phyloP scores from a whole-genome alignment of 805 yeast genomes.

The Phaffomyces thermotolerans region DNA sequence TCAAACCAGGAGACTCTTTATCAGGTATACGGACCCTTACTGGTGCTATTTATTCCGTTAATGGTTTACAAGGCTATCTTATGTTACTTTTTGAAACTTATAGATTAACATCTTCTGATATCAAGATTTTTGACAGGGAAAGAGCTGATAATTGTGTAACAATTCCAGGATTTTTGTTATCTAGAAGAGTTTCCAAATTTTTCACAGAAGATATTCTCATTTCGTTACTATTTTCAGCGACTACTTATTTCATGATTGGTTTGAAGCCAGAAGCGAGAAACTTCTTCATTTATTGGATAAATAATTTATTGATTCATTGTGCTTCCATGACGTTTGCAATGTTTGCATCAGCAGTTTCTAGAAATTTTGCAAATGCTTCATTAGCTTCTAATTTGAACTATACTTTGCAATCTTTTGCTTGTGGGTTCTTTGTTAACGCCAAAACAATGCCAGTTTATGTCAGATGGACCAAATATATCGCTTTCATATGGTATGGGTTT shows the following conservation, averaged over 20 bases:
- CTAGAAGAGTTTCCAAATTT: conserved; percentile 62
- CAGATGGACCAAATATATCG: conserved; percentile 72
- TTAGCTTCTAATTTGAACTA: conserved; percentile 20
- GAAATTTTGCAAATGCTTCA: conserved; percentile 21
- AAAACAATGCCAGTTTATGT: conserved; percentile 76
- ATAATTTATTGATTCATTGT: conserved; percentile 48
- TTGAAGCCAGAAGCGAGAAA: conserved; percentile 37
- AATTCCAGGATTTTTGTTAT: conserved; percentile 56
- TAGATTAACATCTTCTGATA: conserved; percentile 47
- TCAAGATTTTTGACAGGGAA: conserved; percentile 61
- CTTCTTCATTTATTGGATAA: conserved; percentile 60
- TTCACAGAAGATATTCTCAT: conserved; percentile 64
- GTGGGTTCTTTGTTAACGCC: conserved; percentile 76
- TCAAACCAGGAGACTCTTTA: conserved; percentile 47
- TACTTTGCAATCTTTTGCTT: conserved; percentile 61
- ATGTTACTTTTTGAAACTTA: conserved; percentile 52
- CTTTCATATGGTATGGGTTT: conserved; percentile 73
- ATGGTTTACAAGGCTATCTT: conserved; percentile 50
- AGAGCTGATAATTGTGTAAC: conserved; percentile 62
- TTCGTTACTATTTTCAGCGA: conserved; percentile 49
- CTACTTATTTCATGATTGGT: conserved; percentile 77
- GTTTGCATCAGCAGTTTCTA: conserved; percentile 22
- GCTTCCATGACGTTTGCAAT: conserved; percentile 53
- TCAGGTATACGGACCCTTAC: conserved; percentile 57
- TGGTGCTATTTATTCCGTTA: conserved; percentile 45